phyloP scores from a whole-genome alignment of 2,329 filamentous ascomycete genomes.

The Coniochaeta ligniaria region DNA sequence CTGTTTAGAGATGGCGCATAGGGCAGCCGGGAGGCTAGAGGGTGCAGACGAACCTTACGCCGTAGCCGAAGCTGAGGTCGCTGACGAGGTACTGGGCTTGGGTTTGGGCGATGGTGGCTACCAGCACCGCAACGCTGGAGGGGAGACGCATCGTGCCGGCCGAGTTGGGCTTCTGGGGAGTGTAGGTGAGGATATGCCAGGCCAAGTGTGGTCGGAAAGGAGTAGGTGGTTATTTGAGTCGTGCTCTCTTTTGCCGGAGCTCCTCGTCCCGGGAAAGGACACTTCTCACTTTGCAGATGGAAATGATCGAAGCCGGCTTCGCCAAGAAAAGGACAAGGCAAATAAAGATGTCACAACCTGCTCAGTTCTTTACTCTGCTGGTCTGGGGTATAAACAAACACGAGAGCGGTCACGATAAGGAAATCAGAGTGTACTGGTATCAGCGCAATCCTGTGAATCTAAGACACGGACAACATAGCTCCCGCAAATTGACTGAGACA shows the following conservation, averaged over 20 bases:
- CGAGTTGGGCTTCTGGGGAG: neutral
- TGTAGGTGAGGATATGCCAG: neutral
- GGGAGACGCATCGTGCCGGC: slow-evolving; percentile 33
- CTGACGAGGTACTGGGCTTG: slow-evolving; percentile 62
- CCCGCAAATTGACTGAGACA: neutral
- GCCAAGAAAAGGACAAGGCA: neutral
- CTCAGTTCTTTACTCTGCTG: neutral
- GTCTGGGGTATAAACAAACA: neutral
- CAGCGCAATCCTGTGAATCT: neutral
- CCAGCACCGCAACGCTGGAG: slow-evolving; percentile 23
- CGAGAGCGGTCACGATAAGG: neutral
- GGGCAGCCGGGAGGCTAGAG: neutral
- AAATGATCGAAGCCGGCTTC: slow-evolving; percentile 1
- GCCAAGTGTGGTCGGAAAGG: neutral
- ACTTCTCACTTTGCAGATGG: slow-evolving; percentile 1
- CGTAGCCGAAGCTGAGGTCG: slow-evolving; percentile 71
- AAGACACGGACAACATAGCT: neutral
- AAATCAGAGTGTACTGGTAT: neutral
- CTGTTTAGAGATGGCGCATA: neutral
- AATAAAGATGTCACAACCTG: neutral
- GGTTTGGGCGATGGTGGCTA: slow-evolving; percentile 38
- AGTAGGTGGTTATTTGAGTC: neutral
- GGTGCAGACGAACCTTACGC: slow-evolving; percentile 41
- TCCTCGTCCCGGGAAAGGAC: slow-evolving; percentile 2
- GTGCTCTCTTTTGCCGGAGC: neutral